Evolutionary conservation across 1,139 yeast genomes (phyloP).

Genomic region (Suhomyces kunorum): DNA sequence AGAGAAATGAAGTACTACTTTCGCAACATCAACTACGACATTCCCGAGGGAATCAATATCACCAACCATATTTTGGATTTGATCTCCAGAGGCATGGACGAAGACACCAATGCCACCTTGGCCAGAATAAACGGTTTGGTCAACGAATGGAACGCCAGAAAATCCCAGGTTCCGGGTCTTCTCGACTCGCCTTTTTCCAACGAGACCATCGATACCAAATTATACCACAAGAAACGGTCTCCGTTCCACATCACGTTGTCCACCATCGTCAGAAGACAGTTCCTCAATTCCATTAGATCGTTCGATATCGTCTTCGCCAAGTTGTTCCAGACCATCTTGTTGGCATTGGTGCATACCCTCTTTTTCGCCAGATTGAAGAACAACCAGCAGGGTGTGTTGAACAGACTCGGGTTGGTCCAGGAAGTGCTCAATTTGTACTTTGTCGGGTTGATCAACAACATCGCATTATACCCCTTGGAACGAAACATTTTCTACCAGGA

Average conservation of each 20-base stretch:
- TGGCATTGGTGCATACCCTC: constrained; percentile 66
- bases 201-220: constrained; percentile 8
- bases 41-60: constrained; percentile 62
- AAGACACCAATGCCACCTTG: constrained; percentile 30
- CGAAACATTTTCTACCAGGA: constrained; percentile 78
- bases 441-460: constrained; percentile 76
- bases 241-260: constrained; percentile 26
- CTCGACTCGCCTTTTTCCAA: constrained; percentile 1
- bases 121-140: constrained; percentile 39
- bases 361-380: constrained; percentile 71
- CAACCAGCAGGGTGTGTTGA: constrained; percentile 56
- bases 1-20: constrained; percentile 48
- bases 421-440: constrained; percentile 72
- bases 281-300: constrained; percentile 56
- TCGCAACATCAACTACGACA: constrained; percentile 45
- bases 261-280: constrained; percentile 37
- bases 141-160: constrained; percentile 34
- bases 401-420: constrained; percentile 75
- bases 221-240: constrained; percentile 9
- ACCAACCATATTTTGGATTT: constrained; percentile 76
- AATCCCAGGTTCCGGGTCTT: neutral
- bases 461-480: constrained; percentile 74
- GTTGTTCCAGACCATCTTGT: constrained; percentile 62
- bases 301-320: constrained; percentile 66
- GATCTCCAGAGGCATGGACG: constrained; percentile 51